A percentile compares a stretch with the other conserved stretches of the same genome.
These are phyloP conservation scores for Plasmodium knowlesi DNA, from an alignment of 169 alveolate species.

Conservation along the genomic window DNA sequence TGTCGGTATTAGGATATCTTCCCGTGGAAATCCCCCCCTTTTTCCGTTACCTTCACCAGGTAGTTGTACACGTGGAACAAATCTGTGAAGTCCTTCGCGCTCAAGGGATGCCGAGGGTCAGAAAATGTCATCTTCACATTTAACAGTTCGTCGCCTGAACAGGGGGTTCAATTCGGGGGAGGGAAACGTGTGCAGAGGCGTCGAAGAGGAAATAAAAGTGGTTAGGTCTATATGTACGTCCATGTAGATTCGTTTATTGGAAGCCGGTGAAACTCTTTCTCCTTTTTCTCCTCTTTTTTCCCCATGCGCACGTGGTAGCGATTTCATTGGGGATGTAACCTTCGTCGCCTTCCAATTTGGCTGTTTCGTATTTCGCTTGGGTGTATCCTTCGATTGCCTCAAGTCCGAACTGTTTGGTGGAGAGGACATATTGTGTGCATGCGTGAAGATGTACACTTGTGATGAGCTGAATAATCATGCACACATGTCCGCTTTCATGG, in stretches of 20 bases:
- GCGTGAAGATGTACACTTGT: not conserved
- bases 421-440: not conserved
- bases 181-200: not conserved
- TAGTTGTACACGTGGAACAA: conserved; percentile 49
- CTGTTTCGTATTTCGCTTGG: conserved; percentile 22
- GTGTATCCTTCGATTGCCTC: conserved; percentile 69
- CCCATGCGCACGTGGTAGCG: not conserved
- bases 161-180: not conserved
- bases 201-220: not conserved
- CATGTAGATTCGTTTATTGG: not conserved
- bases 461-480: not conserved
- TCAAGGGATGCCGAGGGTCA: conserved; percentile 73
- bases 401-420: conserved; percentile 29
- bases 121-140: conserved; percentile 53
- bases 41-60: conserved; percentile 37
- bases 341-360: not conserved
- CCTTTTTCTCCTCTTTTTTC: not conserved
- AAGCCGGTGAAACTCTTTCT: not conserved
- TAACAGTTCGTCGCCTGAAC: conserved; percentile 5
- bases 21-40: not conserved
- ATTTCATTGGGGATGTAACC: not conserved
- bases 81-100: conserved; percentile 44
- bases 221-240: not conserved
- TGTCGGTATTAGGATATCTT: no score
- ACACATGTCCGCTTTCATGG: not conserved